phyloP scores from a whole-genome alignment of 345 rosid genomes.

The Alliaria petiolata region DNA sequence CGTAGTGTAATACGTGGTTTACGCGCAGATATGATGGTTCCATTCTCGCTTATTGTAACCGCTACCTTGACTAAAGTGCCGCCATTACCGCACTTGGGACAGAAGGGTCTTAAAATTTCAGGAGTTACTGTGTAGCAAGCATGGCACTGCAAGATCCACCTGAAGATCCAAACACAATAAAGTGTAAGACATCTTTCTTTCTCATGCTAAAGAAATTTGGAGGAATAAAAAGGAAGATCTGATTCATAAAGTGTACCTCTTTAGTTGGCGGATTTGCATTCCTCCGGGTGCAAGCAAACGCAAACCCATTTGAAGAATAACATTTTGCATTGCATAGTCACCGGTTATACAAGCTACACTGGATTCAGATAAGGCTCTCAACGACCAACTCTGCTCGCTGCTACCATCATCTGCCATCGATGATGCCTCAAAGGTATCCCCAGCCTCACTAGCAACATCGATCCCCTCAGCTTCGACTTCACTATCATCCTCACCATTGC shows the following conservation, averaged over 20 bases:
- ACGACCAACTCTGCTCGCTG: constrained; percentile 85
- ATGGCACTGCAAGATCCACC: constrained; percentile 95
- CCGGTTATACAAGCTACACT: constrained; percentile 88
- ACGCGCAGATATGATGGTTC: constrained; percentile 56
- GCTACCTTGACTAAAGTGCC: constrained; percentile 88
- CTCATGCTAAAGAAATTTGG: background rate
- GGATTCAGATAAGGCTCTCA: constrained; percentile 90
- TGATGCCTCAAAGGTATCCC: constrained; percentile 51
- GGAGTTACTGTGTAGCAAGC: constrained; percentile 90
- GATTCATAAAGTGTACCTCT: constrained; percentile 45
- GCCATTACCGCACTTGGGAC: constrained; percentile 96
- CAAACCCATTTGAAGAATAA: constrained; percentile 92
- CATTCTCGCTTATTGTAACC: constrained; percentile 79
- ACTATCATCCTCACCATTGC: constrained; percentile 28
- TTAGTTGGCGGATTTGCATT: constrained; percentile 83
- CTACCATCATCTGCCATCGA: constrained; percentile 53
- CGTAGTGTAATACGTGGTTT: constrained; percentile 65
- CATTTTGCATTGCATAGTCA: constrained; percentile 97
- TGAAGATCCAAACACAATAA: constrained; percentile 28
- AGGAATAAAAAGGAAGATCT: background rate
- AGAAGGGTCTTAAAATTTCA: constrained; percentile 77
- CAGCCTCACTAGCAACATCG: constrained; percentile 45
- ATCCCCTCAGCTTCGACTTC: constrained; percentile 30
- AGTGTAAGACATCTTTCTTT: constrained; percentile 10
- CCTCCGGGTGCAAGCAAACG: constrained; percentile 89